Evolutionary conservation across 2,329 filamentous ascomycete genomes (phyloP), one percentile per base, ranked within the genome.

Genomic region (Coniochaeta ligniaria): DNA sequence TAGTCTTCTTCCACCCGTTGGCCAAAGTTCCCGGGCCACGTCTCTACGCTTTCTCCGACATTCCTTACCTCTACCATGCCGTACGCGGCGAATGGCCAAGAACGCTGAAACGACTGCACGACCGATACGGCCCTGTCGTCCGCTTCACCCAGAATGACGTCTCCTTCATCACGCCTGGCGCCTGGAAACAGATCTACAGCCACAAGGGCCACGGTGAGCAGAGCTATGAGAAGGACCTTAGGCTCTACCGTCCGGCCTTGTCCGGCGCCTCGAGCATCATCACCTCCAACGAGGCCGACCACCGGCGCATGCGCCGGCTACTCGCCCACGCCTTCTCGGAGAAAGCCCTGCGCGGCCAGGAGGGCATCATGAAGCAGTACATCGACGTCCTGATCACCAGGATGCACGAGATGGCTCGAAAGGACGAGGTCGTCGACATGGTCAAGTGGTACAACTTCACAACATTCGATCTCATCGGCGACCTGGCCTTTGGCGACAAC

Each of bases 131-230:
- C 20, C 60, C 60, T 0, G 71, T 80, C 1, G 76, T 81, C 3
- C 75, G 79, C 6, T 66, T 78, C 43, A 71, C 71, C 7, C 78
- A 78, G 1, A 71, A 76, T 56, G 76, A 80, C 62, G 70, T 81
- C 3, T 73, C 76, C 1, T 80, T 76, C 66, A 74, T 68, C 58
- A 64, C 68, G 72, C 62, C 69, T 0, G 63, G 71, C 50, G 72
- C 72, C 5, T 75, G 67, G 63, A 67, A 67, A 43, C 70, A 73
- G 35, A 70, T 74, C 41, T 74, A 73, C 59, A 72, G 72, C 36
- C 72, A 74, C 63, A 67, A 69, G 1, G 45, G 20, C 8, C 11
- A 31, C 5, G 20, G 45, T 6, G 8, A 50, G 6, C 22, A n/a
- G 45, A 24, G 9, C 7, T 50, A 26, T 20, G 11, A 26, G 6